These are phyloP conservation scores for Aspergillus homomorphus DNA, from an alignment of 495 filamentous ascomycete species.

Conservation along the genomic window DNA sequence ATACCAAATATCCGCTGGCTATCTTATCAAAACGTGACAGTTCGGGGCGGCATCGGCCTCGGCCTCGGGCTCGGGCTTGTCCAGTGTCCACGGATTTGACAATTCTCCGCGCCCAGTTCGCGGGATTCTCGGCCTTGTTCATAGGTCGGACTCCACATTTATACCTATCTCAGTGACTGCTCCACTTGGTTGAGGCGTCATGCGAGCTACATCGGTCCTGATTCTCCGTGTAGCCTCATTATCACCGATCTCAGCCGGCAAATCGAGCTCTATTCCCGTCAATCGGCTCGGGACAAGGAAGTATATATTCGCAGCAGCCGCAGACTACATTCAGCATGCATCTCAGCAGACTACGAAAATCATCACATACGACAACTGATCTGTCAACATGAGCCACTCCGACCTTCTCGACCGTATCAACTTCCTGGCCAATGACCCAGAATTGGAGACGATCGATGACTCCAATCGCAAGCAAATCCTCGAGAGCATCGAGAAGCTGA, in stretches of 20 bases:
- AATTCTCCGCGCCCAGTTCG: neutral
- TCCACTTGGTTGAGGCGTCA: neutral
- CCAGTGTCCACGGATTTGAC: neutral
- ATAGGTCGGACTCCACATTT: neutral
- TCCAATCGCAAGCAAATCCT: neutral
- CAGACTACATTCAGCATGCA: no score
- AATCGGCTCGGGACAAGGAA: neutral
- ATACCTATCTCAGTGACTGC: neutral
- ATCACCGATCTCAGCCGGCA: neutral
- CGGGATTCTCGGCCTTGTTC: neutral
- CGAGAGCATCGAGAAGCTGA: neutral
- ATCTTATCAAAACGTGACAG: neutral
- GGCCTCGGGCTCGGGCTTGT: neutral
- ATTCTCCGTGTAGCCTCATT: neutral
- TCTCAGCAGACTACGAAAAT: no score
- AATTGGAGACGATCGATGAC: neutral
- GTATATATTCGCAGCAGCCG: neutral
- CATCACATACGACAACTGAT: neutral
- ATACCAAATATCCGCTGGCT: no score
- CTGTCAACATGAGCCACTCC: neutral
- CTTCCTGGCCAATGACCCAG: neutral
- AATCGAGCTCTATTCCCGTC: neutral
- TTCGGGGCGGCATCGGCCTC: no score
- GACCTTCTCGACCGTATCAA: neutral
- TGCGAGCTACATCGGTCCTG: neutral